Evolutionary conservation across 208 protist genomes (phyloP), one percentile per base, ranked within the genome.

Genomic region (Trypanosomatidae sp.): DNA sequence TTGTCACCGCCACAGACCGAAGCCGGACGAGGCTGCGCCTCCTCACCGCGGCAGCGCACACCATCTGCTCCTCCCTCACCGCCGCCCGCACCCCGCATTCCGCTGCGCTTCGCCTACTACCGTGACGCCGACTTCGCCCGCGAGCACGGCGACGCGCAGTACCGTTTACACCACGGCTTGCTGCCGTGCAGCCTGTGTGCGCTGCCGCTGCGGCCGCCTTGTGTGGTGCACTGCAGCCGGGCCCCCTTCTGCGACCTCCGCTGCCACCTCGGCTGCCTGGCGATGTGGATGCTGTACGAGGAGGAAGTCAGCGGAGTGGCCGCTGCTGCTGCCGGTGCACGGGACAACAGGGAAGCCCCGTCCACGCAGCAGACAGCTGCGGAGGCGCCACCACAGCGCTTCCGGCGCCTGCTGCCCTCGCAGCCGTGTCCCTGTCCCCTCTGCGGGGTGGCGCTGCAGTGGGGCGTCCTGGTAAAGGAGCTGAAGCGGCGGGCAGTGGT

Each of bases 131-230:
- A 94, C 73, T 86, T 86, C 62, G 62, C 90, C 30, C 79, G 74
- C 13, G 83, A 80, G 13, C 82, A 92, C 71, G 69, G 59, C 19
- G 67, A 76, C 28, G 87, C 86, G 68, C 70, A 80, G 69, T 59
- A 47, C 43, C 75, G 81, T 52, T 49, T 91, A 17, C 79, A 85
- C 25, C 62, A 68, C 33, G 80, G 81, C 13, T 65, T 83, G 33
- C 87, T 87, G 7, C 82, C 90, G 0, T 96, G 92, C 76, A 86
- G 85, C 8, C 75, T 96, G 3, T 96, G 92, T 62, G 80, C 81
- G 44, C 67, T 96, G 62, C 90, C 90, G 43, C 79, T 96, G 62
- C 76, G 47, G 12, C 62, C 80, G 9, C 87, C 85, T 6, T 88
- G 82, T 65, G 72, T 93, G 52, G 55, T 87, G 52, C 85, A 91